phyloP scores from a whole-genome alignment of 202 grass and related monocot species.

The Setaria italica region DNA sequence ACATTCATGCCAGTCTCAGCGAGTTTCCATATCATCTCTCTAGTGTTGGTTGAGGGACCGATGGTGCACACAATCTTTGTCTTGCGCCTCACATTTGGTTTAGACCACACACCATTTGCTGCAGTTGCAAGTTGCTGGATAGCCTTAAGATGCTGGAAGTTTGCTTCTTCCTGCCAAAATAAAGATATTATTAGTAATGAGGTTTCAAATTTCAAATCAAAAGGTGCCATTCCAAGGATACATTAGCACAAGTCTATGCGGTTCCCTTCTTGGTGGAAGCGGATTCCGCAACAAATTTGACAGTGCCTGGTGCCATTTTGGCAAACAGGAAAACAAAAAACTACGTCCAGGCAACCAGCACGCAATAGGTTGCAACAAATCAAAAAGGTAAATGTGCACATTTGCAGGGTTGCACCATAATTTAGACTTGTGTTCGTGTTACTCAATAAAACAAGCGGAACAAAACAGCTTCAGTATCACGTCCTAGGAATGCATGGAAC shows the following conservation, averaged over 20 bases:
- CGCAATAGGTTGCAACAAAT: not conserved
- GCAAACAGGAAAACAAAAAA: not conserved
- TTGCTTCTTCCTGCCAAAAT: conserved; percentile 70
- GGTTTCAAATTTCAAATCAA: conserved; percentile 22
- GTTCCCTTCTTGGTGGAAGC: conserved; percentile 13
- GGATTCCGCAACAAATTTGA: conserved; percentile 1
- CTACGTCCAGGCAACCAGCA: not conserved
- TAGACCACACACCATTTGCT: conserved; percentile 72
- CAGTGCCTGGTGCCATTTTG: conserved; percentile 4
- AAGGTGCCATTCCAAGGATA: conserved; percentile 2
- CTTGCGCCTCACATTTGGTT: conserved; percentile 90
- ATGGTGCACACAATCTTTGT: conserved; percentile 99
- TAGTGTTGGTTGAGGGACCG: conserved; percentile 95
- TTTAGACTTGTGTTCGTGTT: not conserved
- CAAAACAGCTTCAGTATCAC: not conserved
- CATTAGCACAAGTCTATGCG: not conserved
- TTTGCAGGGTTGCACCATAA: not conserved
- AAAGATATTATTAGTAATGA: conserved; percentile 25
- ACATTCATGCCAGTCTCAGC: conserved; percentile 98
- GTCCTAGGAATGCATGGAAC: not conserved
- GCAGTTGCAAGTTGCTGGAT: conserved; percentile 69
- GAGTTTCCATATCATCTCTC: conserved; percentile 95
- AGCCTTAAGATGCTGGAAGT: conserved; percentile 84
- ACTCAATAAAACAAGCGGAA: conserved; percentile 17
- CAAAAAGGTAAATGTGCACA: not conserved